A percentile compares a stretch with the other conserved stretches of the same genome.
Conservation (phyloP, 345 rosid species). For the Erucastrum elatum region DNA sequence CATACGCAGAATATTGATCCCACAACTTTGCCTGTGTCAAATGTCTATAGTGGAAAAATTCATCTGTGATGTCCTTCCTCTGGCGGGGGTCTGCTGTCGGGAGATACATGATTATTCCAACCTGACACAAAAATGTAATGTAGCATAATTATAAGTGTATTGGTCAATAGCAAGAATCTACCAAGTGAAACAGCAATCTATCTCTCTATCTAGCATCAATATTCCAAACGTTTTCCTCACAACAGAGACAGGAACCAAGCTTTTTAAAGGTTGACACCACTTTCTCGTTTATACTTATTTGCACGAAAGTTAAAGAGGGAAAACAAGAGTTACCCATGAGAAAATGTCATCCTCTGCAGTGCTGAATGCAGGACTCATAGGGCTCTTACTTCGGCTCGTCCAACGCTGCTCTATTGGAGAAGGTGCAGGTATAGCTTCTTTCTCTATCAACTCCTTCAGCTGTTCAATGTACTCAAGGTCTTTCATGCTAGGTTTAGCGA, state of each 20-base stretch:
- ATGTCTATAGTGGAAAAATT: conserved; percentile 83
- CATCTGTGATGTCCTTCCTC: conserved; percentile 93
- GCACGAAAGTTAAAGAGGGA: not conserved
- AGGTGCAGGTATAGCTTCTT: conserved; percentile 78
- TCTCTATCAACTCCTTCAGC: conserved; percentile 79
- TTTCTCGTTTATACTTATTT: not conserved
- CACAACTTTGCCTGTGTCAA: conserved; percentile 66
- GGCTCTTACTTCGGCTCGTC: conserved; percentile 83
- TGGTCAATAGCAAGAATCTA: conserved; percentile 12
- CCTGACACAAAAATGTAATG: conserved; percentile 47
- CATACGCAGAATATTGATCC: conserved; percentile 83
- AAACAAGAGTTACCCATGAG: conserved; percentile 69
- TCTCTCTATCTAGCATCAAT: not conserved
- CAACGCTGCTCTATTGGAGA: conserved; percentile 97
- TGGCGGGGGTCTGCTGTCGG: conserved; percentile 91
- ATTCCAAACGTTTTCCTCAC: not conserved
- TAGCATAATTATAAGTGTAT: not conserved
- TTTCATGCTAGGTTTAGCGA: conserved; percentile 82
- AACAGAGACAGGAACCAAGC: not conserved
- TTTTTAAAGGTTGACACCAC: not conserved
- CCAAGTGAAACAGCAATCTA: conserved; percentile 1
- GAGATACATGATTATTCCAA: conserved; percentile 97
- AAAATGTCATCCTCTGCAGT: conserved; percentile 69
- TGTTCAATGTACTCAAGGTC: conserved; percentile 90
- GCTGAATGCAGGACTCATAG: conserved; percentile 89